phyloP scores from a whole-genome alignment of 805 yeast genomes.

The Jamesozyma gamospora region DNA sequence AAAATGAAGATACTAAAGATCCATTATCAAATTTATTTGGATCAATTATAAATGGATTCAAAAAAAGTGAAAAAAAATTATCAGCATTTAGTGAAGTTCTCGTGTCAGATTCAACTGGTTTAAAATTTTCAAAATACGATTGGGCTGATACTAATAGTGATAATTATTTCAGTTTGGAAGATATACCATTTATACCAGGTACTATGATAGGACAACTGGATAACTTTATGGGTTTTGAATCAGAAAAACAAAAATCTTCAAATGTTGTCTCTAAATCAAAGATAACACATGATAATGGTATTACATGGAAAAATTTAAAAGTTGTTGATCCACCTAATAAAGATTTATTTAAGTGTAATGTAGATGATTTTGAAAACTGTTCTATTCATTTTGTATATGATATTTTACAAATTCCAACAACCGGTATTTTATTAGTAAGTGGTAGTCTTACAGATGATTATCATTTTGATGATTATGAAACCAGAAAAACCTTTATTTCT shows the following conservation, averaged over 20 bases:
- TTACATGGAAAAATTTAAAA: constrained; percentile 40
- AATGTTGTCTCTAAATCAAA: constrained; percentile 14
- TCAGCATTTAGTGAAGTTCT: constrained; percentile 7
- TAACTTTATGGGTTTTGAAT: neutral
- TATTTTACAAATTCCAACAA: constrained; percentile 42
- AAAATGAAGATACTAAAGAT: constrained; percentile 3
- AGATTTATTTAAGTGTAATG: constrained; percentile 17
- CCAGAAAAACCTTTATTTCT: constrained; percentile 47
- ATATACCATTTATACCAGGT: constrained; percentile 13
- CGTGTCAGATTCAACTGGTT: constrained; percentile 26
- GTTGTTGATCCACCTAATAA: constrained; percentile 35
- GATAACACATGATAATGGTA: constrained; percentile 45
- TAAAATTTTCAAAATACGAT: constrained; percentile 18
- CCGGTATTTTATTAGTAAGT: constrained; percentile 34
- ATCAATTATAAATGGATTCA: no score
- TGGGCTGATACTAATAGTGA: constrained; percentile 6
- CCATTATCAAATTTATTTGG: neutral
- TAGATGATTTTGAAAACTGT: constrained; percentile 35
- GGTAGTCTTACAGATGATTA: constrained; percentile 15
- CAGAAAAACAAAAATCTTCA: neutral
- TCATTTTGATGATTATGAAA: neutral
- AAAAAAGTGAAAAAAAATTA: neutral
- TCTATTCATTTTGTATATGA: constrained; percentile 30
- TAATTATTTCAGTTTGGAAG: constrained; percentile 5
- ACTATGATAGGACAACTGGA: constrained; percentile 13